Conservation (phyloP, 2,329 filamentous ascomycete genomes). For the Leptoxyphium fumago region DNA sequence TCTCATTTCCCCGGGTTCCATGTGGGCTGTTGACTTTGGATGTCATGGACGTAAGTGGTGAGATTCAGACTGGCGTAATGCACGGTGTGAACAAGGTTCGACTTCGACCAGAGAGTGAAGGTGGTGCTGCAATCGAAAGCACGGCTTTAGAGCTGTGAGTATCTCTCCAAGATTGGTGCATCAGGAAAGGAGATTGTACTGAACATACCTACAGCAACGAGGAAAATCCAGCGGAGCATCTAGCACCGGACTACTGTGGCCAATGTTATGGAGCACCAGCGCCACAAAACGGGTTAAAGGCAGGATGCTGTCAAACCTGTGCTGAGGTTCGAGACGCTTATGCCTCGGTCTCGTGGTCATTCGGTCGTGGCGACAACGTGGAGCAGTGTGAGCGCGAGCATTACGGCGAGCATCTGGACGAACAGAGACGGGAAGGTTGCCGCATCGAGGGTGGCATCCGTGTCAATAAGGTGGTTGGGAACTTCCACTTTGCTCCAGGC, state of each 20-base stretch:
- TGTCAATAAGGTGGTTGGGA: slow-evolving; percentile 96
- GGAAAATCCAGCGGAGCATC: slow-evolving; percentile 56
- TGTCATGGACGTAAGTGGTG: slow-evolving; percentile 97
- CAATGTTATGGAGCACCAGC: slow-evolving; percentile 75
- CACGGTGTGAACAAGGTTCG: slow-evolving; percentile 89
- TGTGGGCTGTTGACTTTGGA: slow-evolving; percentile 94
- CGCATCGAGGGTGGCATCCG: slow-evolving; percentile 81
- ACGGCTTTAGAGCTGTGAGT: slow-evolving; percentile 53
- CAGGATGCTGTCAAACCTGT: slow-evolving; percentile 93
- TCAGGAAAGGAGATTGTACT: not conserved
- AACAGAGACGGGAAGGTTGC: slow-evolving; percentile 82
- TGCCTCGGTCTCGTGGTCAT: slow-evolving; percentile 78
- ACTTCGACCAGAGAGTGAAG: slow-evolving; percentile 55
- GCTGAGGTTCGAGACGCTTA: slow-evolving; percentile 95
- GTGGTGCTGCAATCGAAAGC: slow-evolving; percentile 59
- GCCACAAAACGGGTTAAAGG: slow-evolving; percentile 56
- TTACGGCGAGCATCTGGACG: slow-evolving; percentile 76
- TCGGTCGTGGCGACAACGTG: slow-evolving; percentile 79
- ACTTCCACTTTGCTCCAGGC: slow-evolving; percentile 95
- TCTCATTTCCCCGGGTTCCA: slow-evolving; percentile 84
- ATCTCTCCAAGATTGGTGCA: not conserved
- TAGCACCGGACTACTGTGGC: slow-evolving; percentile 87
- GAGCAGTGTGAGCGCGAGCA: slow-evolving; percentile 94
- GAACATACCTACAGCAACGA: slow-evolving; percentile 38
- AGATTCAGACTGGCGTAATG: slow-evolving; percentile 86